Percentiles rank a stretch among this genome's conserved stretches.
phyloP scores from a whole-genome alignment of 352 stramenopile genomes.

The Phytophthora chlamydospora region DNA sequence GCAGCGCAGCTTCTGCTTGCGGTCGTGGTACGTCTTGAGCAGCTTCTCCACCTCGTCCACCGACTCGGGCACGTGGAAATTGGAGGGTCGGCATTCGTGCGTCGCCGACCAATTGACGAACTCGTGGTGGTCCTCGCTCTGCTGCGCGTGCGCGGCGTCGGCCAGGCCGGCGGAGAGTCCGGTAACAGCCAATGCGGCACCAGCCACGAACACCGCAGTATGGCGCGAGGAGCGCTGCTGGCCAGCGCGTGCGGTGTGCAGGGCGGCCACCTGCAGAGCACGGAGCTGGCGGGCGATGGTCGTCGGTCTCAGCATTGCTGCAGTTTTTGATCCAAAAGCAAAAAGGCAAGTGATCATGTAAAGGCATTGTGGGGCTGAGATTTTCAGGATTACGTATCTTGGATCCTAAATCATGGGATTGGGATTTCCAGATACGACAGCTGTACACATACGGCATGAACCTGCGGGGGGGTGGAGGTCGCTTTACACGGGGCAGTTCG shows the following conservation, averaged over 20 bases:
- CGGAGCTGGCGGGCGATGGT: conserved; percentile 16
- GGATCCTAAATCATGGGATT: too few relatives aligned
- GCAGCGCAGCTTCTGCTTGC: conserved; percentile 88
- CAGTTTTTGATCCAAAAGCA: conserved; percentile 6
- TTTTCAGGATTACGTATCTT: too few relatives aligned
- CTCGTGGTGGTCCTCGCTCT: conserved; percentile 54
- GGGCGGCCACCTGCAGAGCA: conserved; percentile 10
- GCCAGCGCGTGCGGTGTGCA: conserved; percentile 11
- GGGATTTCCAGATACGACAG: too few relatives aligned
- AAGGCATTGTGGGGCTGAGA: too few relatives aligned
- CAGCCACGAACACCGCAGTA: conserved; percentile 24
- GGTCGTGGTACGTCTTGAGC: conserved; percentile 60
- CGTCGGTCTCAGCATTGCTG: conserved; percentile 12
- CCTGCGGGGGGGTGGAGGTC: not conserved
- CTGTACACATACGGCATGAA: too few relatives aligned
- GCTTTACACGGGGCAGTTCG: conserved; percentile 47
- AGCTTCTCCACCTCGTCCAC: conserved; percentile 75
- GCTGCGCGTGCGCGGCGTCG: conserved; percentile 14
- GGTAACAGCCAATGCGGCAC: conserved; percentile 24
- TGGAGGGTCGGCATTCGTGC: conserved; percentile 70
- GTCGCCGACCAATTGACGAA: conserved; percentile 88
- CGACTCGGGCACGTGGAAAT: conserved; percentile 73
- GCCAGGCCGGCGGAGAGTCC: conserved; percentile 18
- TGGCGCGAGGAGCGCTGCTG: conserved; percentile 10
- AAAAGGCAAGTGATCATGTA: conserved; percentile 4